Conservation (phyloP, 129 eudicot genomes). For the Flaveria bidentis region DNA sequence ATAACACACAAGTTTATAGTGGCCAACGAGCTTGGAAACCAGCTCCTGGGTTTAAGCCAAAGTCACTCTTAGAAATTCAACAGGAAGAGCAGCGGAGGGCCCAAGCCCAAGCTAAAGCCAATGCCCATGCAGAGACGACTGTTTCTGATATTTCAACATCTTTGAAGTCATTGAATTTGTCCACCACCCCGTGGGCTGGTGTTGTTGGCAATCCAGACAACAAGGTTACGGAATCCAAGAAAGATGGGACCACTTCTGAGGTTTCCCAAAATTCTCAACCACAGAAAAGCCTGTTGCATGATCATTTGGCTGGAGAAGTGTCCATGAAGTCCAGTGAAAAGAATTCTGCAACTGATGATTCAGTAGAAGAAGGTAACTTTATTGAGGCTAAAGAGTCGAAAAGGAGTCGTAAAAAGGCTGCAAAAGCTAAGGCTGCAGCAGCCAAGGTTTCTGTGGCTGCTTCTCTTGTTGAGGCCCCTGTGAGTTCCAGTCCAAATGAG, state of each 20-base stretch:
- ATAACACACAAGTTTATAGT: conserved; percentile 39
- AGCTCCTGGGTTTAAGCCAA: conserved; percentile 86
- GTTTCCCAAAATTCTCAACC: conserved; percentile 36
- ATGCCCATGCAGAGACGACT: conserved; percentile 35
- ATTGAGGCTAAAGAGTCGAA: conserved; percentile 85
- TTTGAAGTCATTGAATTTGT: conserved; percentile 46
- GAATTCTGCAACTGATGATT: conserved; percentile 39
- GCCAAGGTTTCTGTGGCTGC: conserved; percentile 53
- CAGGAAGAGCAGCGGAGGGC: conserved; percentile 79
- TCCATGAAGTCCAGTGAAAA: conserved; percentile 49
- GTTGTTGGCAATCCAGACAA: conserved; percentile 50
- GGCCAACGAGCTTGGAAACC: conserved; percentile 87
- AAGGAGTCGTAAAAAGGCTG: conserved; percentile 86
- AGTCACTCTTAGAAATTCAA: conserved; percentile 83
- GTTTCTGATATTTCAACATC: conserved; percentile 61
- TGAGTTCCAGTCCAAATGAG: conserved; percentile 54
- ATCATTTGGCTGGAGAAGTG: conserved; percentile 53
- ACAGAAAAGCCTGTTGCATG: conserved; percentile 63
- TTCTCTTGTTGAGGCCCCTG: conserved; percentile 47
- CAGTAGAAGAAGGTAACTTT: conserved; percentile 57
- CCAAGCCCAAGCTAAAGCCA: conserved; percentile 5
- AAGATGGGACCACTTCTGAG: conserved; percentile 39
- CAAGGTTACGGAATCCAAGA: conserved; percentile 41
- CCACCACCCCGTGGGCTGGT: conserved; percentile 77
- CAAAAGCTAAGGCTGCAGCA: conserved; percentile 71